Base-by-base conservation (phyloP, 2,329 filamentous ascomycete species). In the Fusarium sp. region DNA sequence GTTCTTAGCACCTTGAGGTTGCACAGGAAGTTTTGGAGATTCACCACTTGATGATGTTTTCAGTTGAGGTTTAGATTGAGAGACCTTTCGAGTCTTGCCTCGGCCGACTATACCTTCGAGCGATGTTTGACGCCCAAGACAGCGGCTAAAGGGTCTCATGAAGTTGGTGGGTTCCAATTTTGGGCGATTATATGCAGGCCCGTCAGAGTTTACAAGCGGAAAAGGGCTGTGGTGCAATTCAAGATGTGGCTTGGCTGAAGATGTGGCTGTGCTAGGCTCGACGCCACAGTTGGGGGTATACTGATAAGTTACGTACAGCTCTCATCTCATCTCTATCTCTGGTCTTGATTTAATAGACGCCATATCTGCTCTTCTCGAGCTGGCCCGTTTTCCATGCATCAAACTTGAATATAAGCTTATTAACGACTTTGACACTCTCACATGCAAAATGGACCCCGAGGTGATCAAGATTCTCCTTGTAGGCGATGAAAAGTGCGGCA, bases 401-500 rank as follows among this genome's bases (percentile, higher is more conserved):
- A 34, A 70, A 24, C 18, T 18, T 42, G 12, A 39, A 17, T 26
- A 28, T 28, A 24, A 51, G 26, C 38, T 42, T 36, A 28, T 18
- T 18, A 28, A 36, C 41, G 32, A 20, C 28, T 30, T 30, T 36
- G 47, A 9, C 39, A 14, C 20, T 30, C 24, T 48, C 18, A 17
- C 20, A 56, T 42, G 20, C n/a, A 61, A 28, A 15, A 88, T 88
- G 85, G 87, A 89, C 58, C 75, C 83, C 42, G 80, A 86, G 62
- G 83, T 83, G 55, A 82, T 90, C 75, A 88, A 83, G n/a, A 82
- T 91, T 20, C 79, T 91, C 34, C 79, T 91, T 26, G 82, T 91
- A n/a, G 89, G 89, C 38, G 89, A 91, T 79, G 85, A 87, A 68
- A 84, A 84, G 76, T 88, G 88, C 71, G 89, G 89, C 62, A 91